Conservation (phyloP, 305 asterid species). For the Rubia balearica region DNA sequence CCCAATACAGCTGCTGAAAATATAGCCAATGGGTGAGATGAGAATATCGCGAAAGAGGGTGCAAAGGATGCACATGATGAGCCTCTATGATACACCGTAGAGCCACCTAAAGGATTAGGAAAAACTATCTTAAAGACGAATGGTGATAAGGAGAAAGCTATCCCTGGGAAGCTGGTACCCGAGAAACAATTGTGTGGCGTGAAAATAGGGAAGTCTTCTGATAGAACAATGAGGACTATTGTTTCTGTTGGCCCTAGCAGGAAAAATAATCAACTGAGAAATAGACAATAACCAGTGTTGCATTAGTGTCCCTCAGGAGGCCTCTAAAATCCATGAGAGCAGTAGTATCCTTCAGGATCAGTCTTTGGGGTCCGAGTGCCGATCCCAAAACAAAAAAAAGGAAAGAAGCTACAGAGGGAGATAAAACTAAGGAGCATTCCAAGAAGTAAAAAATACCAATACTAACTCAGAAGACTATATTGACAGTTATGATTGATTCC, state of each 20-base stretch:
- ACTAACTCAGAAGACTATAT: neutral
- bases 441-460: neutral
- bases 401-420: neutral
- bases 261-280: neutral
- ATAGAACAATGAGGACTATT: neutral
- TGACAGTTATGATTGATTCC: neutral
- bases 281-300: too few species aligned
- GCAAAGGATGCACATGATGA: neutral
- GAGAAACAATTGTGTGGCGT: neutral
- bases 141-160: neutral
- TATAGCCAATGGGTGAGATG: too few species aligned
- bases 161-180: neutral
- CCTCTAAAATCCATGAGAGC: too few species aligned
- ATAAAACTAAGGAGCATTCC: neutral
- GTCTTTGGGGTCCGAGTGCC: neutral
- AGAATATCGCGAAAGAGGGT: too few species aligned
- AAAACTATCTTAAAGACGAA: neutral
- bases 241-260: neutral
- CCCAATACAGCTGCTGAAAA: too few species aligned
- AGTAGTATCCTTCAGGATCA: neutral
- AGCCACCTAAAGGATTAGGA: neutral
- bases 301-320: too few species aligned
- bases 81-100: neutral
- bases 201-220: neutral
- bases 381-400: neutral